Base-by-base conservation (phyloP, 345 rosid species). In the Orychophragmus violaceus region DNA sequence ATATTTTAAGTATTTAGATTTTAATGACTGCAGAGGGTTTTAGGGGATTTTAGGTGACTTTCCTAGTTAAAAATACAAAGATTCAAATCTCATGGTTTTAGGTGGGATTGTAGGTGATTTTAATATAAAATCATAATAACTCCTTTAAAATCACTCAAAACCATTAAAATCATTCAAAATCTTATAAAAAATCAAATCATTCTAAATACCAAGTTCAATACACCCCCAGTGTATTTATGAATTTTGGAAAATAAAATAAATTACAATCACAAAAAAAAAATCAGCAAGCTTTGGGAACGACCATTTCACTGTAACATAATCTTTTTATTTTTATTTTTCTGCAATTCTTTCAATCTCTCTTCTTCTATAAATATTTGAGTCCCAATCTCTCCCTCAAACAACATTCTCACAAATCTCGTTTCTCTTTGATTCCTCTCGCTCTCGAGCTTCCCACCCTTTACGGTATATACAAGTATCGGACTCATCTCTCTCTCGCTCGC, bases 291-390 rank as follows among this genome's bases (percentile, higher is more conserved):
- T 66, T 18, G 61, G 58, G 60, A 44, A 64, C 45, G 71, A 59
- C 76, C 61, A 58, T 49, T 58, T 64, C 71, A 57, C 54, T 14
- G 9, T 6, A 32, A 60, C 67, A 61, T 68, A 21, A 14, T 27
- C 7, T 8, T 35, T 57, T 14, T 48, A 0, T 37, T 12, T 46
- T 12, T 18, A 1, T 33, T 33, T 21, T 19, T 8, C 64, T 56
- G 64, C 54, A 44, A 52, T 24, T 52, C 11, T 39, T 11, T 42
- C 33, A 54, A 19, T 55, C 56, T 35, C 1, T 24, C 45, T 12
- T 25, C 36, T 30, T 66, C 69, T 74, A 74, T 74, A 74, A 35
- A 74, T 74, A 74, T 49, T 19, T 74, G 52, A 48, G 22, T 42
- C 53, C 4, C 33, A 64, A 28, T 63, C 68, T 37, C 39, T 64